Evolutionary conservation across 2,329 filamentous ascomycete species (phyloP).

Genomic region (Ophiostoma piceae): DNA sequence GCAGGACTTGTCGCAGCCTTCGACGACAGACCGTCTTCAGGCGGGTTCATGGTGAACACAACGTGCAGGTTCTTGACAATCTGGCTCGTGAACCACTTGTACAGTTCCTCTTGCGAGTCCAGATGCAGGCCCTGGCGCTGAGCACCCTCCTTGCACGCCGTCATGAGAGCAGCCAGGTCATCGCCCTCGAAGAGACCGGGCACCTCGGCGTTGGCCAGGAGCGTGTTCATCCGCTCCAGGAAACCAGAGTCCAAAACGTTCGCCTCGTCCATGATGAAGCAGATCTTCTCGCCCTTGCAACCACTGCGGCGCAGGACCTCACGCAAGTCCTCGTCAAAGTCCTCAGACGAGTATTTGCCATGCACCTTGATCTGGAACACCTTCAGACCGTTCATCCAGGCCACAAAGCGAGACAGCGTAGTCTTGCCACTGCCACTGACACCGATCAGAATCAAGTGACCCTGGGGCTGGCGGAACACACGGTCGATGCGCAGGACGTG

Average conservation of each 20-base stretch:
- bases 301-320: slow-evolving; percentile 90
- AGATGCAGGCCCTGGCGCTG: slow-evolving; percentile 91
- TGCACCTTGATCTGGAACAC: slow-evolving; percentile 99
- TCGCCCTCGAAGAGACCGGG: slow-evolving; percentile 99
- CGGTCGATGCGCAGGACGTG: slow-evolving; percentile 97
- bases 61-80: slow-evolving; percentile 99
- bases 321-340: slow-evolving; percentile 96
- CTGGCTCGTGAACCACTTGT: slow-evolving; percentile 99
- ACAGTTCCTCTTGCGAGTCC: slow-evolving; percentile 97
- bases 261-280: slow-evolving; percentile 99
- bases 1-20: slow-evolving; percentile 97
- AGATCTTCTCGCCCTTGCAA: slow-evolving; percentile 98
- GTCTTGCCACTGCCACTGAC: slow-evolving; percentile 99
- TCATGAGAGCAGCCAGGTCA: slow-evolving; percentile 97
- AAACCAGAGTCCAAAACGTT: slow-evolving; percentile 99
- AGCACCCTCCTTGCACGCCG: slow-evolving; percentile 95
- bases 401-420: slow-evolving; percentile 93
- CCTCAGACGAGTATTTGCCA: slow-evolving; percentile 94
- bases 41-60: slow-evolving; percentile 99
- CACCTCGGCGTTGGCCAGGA: slow-evolving; percentile 98
- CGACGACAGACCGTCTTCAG: slow-evolving; percentile 86
- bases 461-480: slow-evolving; percentile 96
- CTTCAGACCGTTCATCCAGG: slow-evolving; percentile 99
- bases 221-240: slow-evolving; percentile 97
- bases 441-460: slow-evolving; percentile 95